These are phyloP conservation scores for Aurifilum marmelostoma DNA, from an alignment of 2,329 filamentous ascomycete genomes.

Conservation along the genomic window DNA sequence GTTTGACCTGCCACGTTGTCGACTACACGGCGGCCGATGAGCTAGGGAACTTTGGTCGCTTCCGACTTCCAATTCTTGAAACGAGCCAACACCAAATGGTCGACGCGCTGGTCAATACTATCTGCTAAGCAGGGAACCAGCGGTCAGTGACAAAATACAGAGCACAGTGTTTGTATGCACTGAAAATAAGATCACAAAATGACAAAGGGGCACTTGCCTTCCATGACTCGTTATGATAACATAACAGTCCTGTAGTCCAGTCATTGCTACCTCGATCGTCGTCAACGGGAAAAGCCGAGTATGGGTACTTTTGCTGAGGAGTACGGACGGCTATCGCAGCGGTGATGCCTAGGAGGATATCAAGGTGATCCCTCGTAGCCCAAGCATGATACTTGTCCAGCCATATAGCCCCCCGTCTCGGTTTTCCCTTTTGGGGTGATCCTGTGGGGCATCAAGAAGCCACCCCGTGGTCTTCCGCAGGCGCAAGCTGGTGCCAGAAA, in stretches of 20 bases:
- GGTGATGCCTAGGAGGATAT: not conserved
- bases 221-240: slow-evolving; percentile 8
- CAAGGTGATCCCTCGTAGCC: not conserved
- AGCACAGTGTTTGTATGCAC: not conserved
- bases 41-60: not conserved
- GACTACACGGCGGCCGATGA: not conserved
- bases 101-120: not conserved
- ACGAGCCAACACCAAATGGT: not conserved
- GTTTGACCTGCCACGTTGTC: slow-evolving; percentile 3
- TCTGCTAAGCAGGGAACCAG: not conserved
- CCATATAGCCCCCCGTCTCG: slow-evolving; percentile 5
- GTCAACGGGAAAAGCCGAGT: slow-evolving; percentile 9
- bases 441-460: slow-evolving; percentile 2
- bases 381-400: not conserved
- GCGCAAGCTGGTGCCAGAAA: not conserved
- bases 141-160: not conserved
- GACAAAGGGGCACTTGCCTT: not conserved
- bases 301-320: not conserved
- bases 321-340: not conserved
- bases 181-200: not conserved
- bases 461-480: not conserved
- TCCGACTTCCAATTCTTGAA: not conserved
- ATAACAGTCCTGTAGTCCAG: not conserved
- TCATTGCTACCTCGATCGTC: not conserved
- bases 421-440: slow-evolving; percentile 10